These are phyloP conservation scores for Erythrophleum ivorense DNA, from an alignment of 331 rosid genomes.

Conservation along the genomic window DNA sequence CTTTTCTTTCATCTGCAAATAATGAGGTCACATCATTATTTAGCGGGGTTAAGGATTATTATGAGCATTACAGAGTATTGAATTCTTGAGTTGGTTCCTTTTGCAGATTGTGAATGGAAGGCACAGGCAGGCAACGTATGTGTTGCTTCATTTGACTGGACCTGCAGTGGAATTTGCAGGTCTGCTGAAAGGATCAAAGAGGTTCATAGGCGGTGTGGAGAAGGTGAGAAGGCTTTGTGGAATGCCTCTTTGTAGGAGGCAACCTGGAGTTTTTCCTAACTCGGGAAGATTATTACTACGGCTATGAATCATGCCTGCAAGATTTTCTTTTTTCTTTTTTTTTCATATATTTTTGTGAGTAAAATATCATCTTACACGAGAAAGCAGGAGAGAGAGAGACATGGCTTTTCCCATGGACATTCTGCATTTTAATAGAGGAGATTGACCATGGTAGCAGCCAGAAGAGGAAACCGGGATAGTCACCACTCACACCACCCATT, in stretches of 20 bases:
- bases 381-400: slow-evolving; percentile 22
- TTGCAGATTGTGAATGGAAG: slow-evolving; percentile 98
- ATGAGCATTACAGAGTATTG: not conserved
- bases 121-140: slow-evolving; percentile 96
- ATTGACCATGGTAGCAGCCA: slow-evolving; percentile 65
- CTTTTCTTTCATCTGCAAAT: slow-evolving; percentile 11
- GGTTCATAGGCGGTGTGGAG: slow-evolving; percentile 90
- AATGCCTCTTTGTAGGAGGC: slow-evolving; percentile 62
- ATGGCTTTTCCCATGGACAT: slow-evolving; percentile 50
- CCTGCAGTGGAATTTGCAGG: slow-evolving; percentile 94
- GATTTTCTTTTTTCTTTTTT: slow-evolving; percentile 1
- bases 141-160: slow-evolving; percentile 98
- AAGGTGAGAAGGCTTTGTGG: slow-evolving; percentile 86
- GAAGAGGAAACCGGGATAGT: slow-evolving; percentile 50
- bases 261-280: slow-evolving; percentile 59
- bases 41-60: slow-evolving; percentile 18
- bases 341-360: slow-evolving; percentile 43
- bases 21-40: slow-evolving; percentile 18
- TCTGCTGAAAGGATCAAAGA: slow-evolving; percentile 94
- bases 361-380: slow-evolving; percentile 45
- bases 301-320: slow-evolving; percentile 45
- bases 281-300: slow-evolving; percentile 58
- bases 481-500: slow-evolving; percentile 49
- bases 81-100: slow-evolving; percentile 24
- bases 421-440: slow-evolving; percentile 65